Base-by-base conservation (phyloP, 192 early-diverging fungal species). In the Podila horticola region DNA sequence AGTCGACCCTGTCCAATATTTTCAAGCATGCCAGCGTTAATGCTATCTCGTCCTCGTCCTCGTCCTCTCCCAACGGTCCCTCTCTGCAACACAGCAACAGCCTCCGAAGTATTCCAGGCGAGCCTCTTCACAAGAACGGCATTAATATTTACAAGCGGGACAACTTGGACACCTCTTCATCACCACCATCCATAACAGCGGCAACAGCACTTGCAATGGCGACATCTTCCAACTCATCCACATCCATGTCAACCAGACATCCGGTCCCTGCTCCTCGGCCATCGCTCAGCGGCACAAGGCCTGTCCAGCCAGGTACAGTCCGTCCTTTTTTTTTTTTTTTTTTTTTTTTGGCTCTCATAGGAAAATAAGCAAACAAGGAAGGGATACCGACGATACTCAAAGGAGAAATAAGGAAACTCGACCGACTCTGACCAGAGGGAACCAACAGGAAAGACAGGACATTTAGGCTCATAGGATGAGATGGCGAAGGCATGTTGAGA, bases 61-160 rank as follows among this genome's bases (percentile, higher is more conserved):
- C n/a, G n/a, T n/a, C n/a, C n/a, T n/a, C n/a, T n/a, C n/a, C n/a
- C n/a, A n/a, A n/a, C n/a, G n/a, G n/a, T n/a, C n/a, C n/a, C 5
- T 22, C 33, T 19, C 75, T 79, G 6, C 75, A 79, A 15, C 70
- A 79, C 33, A 79, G 75, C 65, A 67, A 55, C 65, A 79, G 75
- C 55, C 49, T 71, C 41, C 64, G 51, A 41, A 70, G 63, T 34
- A 52, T 76, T 11, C 55, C 52, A 55, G 52, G 52, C 24, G 52
- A 55, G 52, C 52, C 52, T 26, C 10, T 55, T n/a, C 22, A 24
- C 52, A 55, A 55, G 52, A 26, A n/a, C 20, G 52, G 52, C 0
- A 55, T 55, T 22, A 55, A 55, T 12, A 55, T 55, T 55, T 55
- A 55, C 10, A 55, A 55, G 24, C 52, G 61, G 31, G 71, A 58